Conservation (phyloP, 805 yeast species). For the Starmerella sp. region DNA sequence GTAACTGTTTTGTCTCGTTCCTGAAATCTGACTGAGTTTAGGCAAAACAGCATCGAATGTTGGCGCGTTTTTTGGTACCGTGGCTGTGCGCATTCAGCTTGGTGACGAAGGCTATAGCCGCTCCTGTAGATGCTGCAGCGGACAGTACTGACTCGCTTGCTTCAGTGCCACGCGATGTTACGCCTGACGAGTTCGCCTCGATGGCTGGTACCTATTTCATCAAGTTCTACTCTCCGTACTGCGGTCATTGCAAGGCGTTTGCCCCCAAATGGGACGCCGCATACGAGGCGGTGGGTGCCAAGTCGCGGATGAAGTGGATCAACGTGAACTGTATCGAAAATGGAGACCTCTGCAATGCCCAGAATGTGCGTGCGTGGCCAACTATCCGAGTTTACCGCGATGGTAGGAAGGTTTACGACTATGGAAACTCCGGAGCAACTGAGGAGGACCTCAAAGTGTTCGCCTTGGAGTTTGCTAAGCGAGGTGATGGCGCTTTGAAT, state of each 20-base stretch:
- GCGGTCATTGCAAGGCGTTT: constrained; percentile 65
- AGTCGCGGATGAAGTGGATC: constrained; percentile 38
- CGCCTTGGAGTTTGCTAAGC: constrained; percentile 8
- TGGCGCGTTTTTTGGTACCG: neutral
- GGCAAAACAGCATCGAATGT: neutral
- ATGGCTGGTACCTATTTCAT: constrained; percentile 53
- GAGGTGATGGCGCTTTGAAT: constrained; percentile 14
- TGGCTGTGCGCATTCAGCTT: constrained; percentile 1
- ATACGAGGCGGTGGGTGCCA: constrained; percentile 35
- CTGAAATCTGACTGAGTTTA: neutral
- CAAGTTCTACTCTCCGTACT: constrained; percentile 85
- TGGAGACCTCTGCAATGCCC: constrained; percentile 73
- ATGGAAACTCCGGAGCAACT: constrained; percentile 12
- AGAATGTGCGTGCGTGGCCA: constrained; percentile 59
- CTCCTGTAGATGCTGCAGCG: constrained; percentile 6
- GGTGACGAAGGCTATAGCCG: neutral
- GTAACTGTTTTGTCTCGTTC: neutral
- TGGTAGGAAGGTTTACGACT: constrained; percentile 25
- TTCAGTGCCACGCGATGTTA: constrained; percentile 11
- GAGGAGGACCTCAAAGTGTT: constrained; percentile 15
- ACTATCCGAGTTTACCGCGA: constrained; percentile 48
- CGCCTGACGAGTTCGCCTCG: constrained; percentile 19
- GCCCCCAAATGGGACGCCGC: constrained; percentile 78
- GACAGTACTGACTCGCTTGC: neutral
- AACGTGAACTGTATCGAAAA: constrained; percentile 79